A percentile compares a stretch with the other conserved stretches of the same genome.
phyloP scores from a whole-genome alignment of 2,329 filamentous ascomycete genomes.

The Trichoderma atrobrunneum region DNA sequence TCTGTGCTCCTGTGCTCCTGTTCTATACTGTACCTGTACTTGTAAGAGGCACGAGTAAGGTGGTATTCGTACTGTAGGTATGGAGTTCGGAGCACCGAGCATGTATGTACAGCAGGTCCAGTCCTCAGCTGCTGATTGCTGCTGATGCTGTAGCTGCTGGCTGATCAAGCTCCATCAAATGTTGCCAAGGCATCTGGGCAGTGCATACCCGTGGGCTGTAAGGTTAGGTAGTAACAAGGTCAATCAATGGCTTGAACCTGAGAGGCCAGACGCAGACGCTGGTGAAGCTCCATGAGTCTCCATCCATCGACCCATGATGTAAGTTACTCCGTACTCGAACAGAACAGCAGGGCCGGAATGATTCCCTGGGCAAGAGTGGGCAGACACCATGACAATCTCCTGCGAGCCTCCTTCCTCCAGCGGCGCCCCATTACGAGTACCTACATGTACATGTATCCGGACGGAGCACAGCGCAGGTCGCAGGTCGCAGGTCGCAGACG shows the following conservation, averaged over 20 bases:
- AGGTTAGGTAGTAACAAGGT: neutral
- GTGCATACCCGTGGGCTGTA: neutral
- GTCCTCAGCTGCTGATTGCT: neutral
- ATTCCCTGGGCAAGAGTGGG: slow-evolving; percentile 3
- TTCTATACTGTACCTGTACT: neutral
- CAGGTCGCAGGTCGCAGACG: neutral
- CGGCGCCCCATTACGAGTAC: neutral
- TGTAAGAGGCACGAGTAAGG: neutral
- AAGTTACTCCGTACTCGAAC: slow-evolving; percentile 6
- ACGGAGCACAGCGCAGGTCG: neutral
- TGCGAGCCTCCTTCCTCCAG: slow-evolving; percentile 12
- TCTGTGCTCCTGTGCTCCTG: neutral
- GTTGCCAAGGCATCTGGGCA: neutral
- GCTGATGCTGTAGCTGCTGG: neutral
- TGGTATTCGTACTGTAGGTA: neutral
- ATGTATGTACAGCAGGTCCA: neutral
- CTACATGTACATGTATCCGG: neutral
- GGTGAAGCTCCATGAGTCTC: neutral
- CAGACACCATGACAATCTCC: neutral
- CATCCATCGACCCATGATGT: neutral
- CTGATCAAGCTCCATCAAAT: neutral
- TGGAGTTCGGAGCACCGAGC: neutral
- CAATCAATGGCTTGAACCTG: neutral
- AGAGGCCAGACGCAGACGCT: neutral
- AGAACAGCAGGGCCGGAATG: neutral